phyloP scores from a whole-genome alignment of 257 asterid species.

The Nicotiana benthamiana region DNA sequence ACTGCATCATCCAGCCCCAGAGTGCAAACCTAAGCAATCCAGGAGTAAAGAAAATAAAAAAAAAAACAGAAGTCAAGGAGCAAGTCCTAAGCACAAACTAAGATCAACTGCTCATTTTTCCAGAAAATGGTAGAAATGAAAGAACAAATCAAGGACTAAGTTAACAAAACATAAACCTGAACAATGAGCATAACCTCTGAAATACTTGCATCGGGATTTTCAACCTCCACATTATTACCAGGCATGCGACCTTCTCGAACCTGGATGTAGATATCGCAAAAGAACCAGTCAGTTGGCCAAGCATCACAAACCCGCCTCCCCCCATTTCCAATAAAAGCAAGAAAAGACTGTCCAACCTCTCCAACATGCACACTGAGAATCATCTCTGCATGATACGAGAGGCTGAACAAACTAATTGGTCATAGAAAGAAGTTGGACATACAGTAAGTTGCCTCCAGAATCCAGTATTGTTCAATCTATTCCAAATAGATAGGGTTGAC shows the following conservation, averaged over 20 bases:
- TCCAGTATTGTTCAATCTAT: conserved; percentile 86
- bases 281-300: background rate
- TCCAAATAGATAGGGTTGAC: conserved; percentile 74
- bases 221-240: conserved; percentile 29
- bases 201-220: conserved; percentile 35
- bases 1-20: conserved; percentile 45
- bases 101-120: background rate
- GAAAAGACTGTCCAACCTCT: background rate
- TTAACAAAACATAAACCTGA: conserved; percentile 50
- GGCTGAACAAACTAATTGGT: background rate
- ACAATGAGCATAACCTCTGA: conserved; percentile 90
- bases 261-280: conserved; percentile 24
- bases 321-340: background rate
- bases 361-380: background rate
- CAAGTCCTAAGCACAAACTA: no score
- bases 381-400: background rate
- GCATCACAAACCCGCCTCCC: background rate
- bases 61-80: no score
- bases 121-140: background rate
- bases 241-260: conserved; percentile 92
- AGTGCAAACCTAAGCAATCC: conserved; percentile 53
- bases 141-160: conserved; percentile 6
- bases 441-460: conserved; percentile 99
- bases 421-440: conserved; percentile 11
- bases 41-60: background rate